These are phyloP conservation scores for Lactarius sp. DNA, from an alignment of 768 basidiomycete genomes.

Conservation along the genomic window DNA sequence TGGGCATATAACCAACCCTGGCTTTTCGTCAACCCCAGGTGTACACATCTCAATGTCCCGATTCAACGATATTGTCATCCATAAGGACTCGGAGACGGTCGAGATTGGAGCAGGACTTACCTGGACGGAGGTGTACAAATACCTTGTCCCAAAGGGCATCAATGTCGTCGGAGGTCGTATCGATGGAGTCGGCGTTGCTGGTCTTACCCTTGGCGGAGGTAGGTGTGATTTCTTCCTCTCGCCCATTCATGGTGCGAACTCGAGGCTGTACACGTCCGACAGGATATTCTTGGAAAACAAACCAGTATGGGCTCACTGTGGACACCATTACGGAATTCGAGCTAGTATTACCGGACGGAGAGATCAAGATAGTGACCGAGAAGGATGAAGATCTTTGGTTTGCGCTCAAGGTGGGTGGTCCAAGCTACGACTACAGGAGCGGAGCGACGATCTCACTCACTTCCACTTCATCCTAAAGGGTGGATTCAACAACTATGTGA, in stretches of 20 bases:
- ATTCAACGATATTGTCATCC: slow-evolving; percentile 20
- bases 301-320: too few relatives aligned
- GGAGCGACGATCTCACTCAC: neutral
- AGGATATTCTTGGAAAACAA: too few relatives aligned
- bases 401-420: slow-evolving; percentile 9
- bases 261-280: neutral
- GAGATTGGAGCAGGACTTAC: slow-evolving; percentile 24
- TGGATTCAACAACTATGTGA: neutral
- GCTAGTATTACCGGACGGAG: slow-evolving; percentile 32
- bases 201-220: slow-evolving; percentile 25
- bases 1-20: slow-evolving; percentile 24
- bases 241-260: neutral
- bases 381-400: slow-evolving; percentile 20
- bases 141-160: slow-evolving; percentile 18
- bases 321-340: slow-evolving; percentile 32
- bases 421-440: neutral
- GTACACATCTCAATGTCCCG: slow-evolving; percentile 27
- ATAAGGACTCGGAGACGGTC: slow-evolving; percentile 5
- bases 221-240: neutral
- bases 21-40: slow-evolving; percentile 28
- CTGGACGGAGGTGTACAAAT: slow-evolving; percentile 28
- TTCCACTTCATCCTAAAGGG: neutral
- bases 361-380: slow-evolving; percentile 4
- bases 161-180: slow-evolving; percentile 26
- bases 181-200: slow-evolving; percentile 26